These are phyloP conservation scores for Acanthamoeba royreba DNA, from an alignment of 208 protist genomes.

Conservation along the genomic window DNA sequence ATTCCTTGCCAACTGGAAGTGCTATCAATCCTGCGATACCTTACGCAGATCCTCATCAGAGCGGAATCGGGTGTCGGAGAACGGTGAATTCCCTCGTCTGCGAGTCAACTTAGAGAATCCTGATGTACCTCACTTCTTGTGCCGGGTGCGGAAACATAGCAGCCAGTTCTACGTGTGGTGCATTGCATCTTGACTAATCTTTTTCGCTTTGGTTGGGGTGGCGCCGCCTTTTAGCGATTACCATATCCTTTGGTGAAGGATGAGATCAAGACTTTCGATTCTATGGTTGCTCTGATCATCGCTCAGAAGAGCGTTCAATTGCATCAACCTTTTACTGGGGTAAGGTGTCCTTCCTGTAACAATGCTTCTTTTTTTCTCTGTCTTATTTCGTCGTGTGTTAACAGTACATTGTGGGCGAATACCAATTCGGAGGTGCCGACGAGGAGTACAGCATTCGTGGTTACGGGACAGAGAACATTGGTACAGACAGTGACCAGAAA, in stretches of 20 bases:
- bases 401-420: background rate
- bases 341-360: background rate
- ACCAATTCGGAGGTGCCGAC: background rate
- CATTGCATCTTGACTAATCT: background rate
- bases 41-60: too few relatives aligned
- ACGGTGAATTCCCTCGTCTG: background rate
- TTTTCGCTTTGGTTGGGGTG: background rate
- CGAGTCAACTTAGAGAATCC: background rate
- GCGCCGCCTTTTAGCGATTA: background rate
- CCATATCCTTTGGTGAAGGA: background rate
- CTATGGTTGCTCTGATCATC: background rate
- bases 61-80: background rate
- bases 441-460: background rate
- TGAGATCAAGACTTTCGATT: background rate
- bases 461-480: background rate
- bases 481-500: background rate
- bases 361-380: background rate
- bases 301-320: background rate
- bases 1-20: too few relatives aligned
- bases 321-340: background rate
- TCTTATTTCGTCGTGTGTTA: background rate
- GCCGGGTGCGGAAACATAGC: background rate
- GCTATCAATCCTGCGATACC: too few relatives aligned
- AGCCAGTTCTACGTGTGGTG: background rate
- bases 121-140: background rate